These are phyloP conservation scores for Fusarium chaquense DNA, from an alignment of 2,329 filamentous ascomycete species.

Conservation along the genomic window DNA sequence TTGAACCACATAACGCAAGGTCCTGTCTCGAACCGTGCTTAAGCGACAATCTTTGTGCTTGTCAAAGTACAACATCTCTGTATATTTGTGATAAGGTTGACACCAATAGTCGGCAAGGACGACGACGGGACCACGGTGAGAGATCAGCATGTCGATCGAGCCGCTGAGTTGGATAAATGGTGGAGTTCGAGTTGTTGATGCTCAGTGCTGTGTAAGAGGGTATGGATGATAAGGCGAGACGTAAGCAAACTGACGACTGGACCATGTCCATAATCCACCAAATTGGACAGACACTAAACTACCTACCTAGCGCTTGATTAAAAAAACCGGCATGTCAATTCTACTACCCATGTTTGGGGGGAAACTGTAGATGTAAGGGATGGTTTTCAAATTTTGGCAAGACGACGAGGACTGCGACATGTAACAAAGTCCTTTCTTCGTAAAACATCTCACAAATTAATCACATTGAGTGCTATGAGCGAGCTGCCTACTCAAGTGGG, in stretches of 20 bases:
- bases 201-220: neutral
- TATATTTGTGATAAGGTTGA: constrained; percentile 15
- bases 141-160: constrained; percentile 5
- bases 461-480: neutral
- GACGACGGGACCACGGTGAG: neutral
- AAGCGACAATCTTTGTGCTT: neutral
- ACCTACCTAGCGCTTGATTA: too few species aligned
- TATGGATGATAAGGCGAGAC: neutral
- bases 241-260: neutral
- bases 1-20: neutral
- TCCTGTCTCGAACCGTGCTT: neutral
- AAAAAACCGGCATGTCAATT: too few species aligned
- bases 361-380: too few species aligned
- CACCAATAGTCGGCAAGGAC: constrained; percentile 1
- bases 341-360: too few species aligned
- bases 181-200: constrained; percentile 7
- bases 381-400: too few species aligned
- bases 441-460: too few species aligned
- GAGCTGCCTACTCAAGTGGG: neutral
- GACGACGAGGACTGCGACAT: too few species aligned
- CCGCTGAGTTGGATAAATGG: neutral
- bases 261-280: too few species aligned
- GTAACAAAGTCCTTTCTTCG: too few species aligned
- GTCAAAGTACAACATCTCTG: neutral
- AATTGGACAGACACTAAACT: too few species aligned